Conservation (phyloP, 2,329 filamentous ascomycete genomes). For the Tolypocladium album region DNA sequence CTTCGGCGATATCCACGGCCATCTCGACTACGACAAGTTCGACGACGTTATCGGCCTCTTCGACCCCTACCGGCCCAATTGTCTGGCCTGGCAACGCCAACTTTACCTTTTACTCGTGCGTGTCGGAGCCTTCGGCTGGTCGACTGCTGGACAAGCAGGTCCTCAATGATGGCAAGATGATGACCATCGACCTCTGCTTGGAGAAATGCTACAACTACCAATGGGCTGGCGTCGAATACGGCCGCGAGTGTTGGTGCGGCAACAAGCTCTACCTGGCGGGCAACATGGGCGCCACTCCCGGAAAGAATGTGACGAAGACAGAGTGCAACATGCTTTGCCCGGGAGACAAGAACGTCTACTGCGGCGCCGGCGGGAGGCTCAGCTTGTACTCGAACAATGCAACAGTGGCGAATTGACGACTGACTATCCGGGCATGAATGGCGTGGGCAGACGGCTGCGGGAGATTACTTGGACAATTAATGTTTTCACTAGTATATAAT, state of each 20-base stretch:
- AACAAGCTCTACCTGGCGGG: constrained; percentile 18
- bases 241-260: constrained; percentile 27
- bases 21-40: background rate
- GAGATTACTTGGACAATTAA: background rate
- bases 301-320: constrained; percentile 16
- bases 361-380: constrained; percentile 18
- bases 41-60: constrained; percentile 7
- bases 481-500: background rate
- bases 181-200: constrained; percentile 23
- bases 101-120: constrained; percentile 26
- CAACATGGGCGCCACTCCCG: constrained; percentile 8
- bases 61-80: constrained; percentile 14
- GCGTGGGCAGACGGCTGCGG: background rate
- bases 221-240: constrained; percentile 26
- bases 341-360: constrained; percentile 19
- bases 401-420: background rate
- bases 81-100: constrained; percentile 22
- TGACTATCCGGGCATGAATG: no score
- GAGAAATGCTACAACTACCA: constrained; percentile 20
- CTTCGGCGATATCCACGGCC: background rate
- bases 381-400: constrained; percentile 17
- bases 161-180: constrained; percentile 16
- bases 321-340: constrained; percentile 24
- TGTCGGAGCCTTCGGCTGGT: constrained; percentile 20
- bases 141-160: constrained; percentile 19